Conservation (phyloP, 1,284 basidiomycete species). For the Cerrena zonata region DNA sequence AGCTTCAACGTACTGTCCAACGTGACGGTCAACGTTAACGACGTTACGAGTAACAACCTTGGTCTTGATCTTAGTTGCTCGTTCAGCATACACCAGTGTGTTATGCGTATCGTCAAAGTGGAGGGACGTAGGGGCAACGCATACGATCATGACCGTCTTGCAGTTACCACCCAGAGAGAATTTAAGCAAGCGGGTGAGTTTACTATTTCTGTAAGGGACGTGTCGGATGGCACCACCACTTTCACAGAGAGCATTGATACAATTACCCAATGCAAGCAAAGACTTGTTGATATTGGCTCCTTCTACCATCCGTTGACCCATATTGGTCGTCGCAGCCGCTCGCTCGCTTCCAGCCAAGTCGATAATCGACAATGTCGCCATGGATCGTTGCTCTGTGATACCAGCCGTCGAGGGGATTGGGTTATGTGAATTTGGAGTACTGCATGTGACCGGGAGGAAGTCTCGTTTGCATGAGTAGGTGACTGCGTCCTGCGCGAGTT, state of each 20-base stretch:
- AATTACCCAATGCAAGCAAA: slow-evolving; percentile 88
- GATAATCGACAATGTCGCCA: slow-evolving; percentile 91
- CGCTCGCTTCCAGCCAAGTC: slow-evolving; percentile 94
- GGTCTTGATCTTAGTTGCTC: slow-evolving; percentile 94
- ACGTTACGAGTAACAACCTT: slow-evolving; percentile 89
- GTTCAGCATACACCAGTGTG: slow-evolving; percentile 90
- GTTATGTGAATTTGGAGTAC: slow-evolving; percentile 91
- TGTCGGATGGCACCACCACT: slow-evolving; percentile 79
- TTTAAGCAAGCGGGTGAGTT: slow-evolving; percentile 91
- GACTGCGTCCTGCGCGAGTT: slow-evolving; percentile 86
- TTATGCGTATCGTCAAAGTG: slow-evolving; percentile 98
- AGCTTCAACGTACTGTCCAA: slow-evolving; percentile 89
- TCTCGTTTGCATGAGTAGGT: slow-evolving; percentile 89
- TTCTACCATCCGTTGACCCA: slow-evolving; percentile 96
- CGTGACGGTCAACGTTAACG: slow-evolving; percentile 87
- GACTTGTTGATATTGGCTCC: slow-evolving; percentile 98
- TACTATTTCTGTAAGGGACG: slow-evolving; percentile 93
- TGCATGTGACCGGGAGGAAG: slow-evolving; percentile 91
- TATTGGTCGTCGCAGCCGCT: slow-evolving; percentile 89
- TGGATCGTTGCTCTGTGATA: slow-evolving; percentile 72
- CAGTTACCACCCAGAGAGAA: slow-evolving; percentile 96
- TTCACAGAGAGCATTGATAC: slow-evolving; percentile 94
- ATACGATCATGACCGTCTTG: slow-evolving; percentile 97
- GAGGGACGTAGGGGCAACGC: slow-evolving; percentile 85
- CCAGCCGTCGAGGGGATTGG: slow-evolving; percentile 75